Evolutionary conservation across 1,139 yeast species (phyloP).

Genomic region (Maudiozyma humilis): DNA sequence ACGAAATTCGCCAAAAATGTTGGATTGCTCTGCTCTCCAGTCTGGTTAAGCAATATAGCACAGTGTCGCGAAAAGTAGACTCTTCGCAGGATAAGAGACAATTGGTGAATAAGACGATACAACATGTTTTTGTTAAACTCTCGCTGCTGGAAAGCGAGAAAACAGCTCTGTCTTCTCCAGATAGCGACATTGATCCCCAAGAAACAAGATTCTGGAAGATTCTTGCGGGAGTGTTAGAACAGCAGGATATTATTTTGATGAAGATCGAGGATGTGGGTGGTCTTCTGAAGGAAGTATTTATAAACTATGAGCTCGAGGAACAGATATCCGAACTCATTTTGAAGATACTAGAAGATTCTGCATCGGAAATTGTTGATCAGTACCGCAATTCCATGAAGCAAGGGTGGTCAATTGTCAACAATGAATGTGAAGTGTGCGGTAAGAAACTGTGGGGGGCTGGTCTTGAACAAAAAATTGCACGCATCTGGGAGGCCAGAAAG

Average conservation of each 20-base stretch:
- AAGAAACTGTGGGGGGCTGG: slow-evolving; percentile 56
- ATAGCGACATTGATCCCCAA: background rate
- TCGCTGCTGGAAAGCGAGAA: slow-evolving; percentile 13
- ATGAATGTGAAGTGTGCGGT: slow-evolving; percentile 67
- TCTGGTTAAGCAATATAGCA: slow-evolving; percentile 12
- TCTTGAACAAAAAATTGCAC: slow-evolving; percentile 37
- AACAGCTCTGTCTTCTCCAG: background rate
- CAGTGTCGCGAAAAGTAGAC: background rate
- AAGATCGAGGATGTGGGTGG: slow-evolving; percentile 19
- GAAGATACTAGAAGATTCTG: slow-evolving; percentile 19
- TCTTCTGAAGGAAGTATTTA: slow-evolving; percentile 19
- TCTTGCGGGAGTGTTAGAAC: slow-evolving; percentile 22
- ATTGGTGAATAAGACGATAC: slow-evolving; percentile 15
- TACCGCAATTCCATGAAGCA: slow-evolving; percentile 19
- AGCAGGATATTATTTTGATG: slow-evolving; percentile 21
- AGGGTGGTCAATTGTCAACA: slow-evolving; percentile 54
- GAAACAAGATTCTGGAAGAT: slow-evolving; percentile 16
- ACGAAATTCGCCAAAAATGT: slow-evolving; percentile 10
- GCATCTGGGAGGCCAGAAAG: slow-evolving; percentile 39
- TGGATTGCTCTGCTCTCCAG: slow-evolving; percentile 23
- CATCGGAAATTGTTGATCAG: slow-evolving; percentile 13
- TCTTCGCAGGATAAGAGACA: background rate
- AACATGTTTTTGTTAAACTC: slow-evolving; percentile 20
- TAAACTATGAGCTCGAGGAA: slow-evolving; percentile 22
- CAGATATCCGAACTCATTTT: slow-evolving; percentile 16